Conservation (phyloP, 2,329 filamentous ascomycete genomes). For the Phoma sp. region DNA sequence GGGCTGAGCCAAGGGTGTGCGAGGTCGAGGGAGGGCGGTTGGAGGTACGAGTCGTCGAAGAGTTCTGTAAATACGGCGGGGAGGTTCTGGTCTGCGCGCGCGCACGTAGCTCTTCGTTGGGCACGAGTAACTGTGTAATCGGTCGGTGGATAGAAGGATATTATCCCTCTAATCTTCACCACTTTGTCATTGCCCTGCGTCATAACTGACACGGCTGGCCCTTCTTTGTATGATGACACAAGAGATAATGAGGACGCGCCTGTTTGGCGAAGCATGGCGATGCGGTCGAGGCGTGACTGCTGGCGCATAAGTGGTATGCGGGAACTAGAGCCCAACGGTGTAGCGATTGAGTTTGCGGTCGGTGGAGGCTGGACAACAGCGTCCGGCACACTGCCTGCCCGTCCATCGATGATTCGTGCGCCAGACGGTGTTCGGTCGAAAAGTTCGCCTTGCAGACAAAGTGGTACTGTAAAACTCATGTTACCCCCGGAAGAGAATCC, state of each 20-base stretch:
- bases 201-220: constrained; percentile 40
- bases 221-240: constrained; percentile 48
- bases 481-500: constrained; percentile 71
- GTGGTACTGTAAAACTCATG: constrained; percentile 67
- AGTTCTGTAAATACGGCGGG: constrained; percentile 60
- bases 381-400: constrained; percentile 37
- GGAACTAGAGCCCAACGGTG: constrained; percentile 46
- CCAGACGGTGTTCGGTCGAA: constrained; percentile 42
- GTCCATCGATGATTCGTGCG: constrained; percentile 36
- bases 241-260: constrained; percentile 46
- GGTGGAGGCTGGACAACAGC: constrained; percentile 28
- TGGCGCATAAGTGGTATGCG: constrained; percentile 43
- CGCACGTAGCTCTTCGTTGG: constrained; percentile 63
- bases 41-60: constrained; percentile 60
- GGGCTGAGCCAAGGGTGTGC: constrained; percentile 67
- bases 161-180: constrained; percentile 60
- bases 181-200: constrained; percentile 49
- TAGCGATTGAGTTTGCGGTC: constrained; percentile 18
- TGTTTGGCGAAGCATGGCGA: constrained; percentile 45
- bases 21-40: constrained; percentile 58
- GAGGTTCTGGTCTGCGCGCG: constrained; percentile 61
- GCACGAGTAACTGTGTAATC: constrained; percentile 68
- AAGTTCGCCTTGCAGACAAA: constrained; percentile 62
- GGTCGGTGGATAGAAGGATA: constrained; percentile 69
- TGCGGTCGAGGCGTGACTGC: constrained; percentile 42